Evolutionary conservation across 2,329 filamentous ascomycete genomes (phyloP).

Genomic region (Aspergillus persii): DNA sequence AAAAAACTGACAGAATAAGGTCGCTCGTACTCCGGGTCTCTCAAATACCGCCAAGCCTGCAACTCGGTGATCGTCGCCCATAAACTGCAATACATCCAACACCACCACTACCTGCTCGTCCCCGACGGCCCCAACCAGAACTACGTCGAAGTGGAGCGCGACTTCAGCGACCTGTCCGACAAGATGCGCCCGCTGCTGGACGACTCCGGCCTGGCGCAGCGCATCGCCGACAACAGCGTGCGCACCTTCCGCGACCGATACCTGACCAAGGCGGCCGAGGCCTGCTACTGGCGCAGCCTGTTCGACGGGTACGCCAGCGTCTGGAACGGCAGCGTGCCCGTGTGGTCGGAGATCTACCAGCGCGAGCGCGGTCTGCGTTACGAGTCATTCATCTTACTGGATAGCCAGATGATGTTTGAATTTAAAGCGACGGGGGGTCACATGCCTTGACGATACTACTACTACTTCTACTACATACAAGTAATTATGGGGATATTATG

Average conservation of each 20-base stretch:
- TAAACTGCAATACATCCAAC: conserved; percentile 47
- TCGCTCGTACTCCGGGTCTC: conserved; percentile 47
- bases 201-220: conserved; percentile 37
- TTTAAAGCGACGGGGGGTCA: conserved; percentile 9
- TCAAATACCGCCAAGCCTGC: conserved; percentile 52
- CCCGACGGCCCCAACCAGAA: conserved; percentile 45
- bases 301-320: conserved; percentile 31
- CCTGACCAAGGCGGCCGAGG: conserved; percentile 49
- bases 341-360: conserved; percentile 6
- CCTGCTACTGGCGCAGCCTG: conserved; percentile 51
- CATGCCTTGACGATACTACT: not conserved
- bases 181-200: conserved; percentile 36
- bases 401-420: conserved; percentile 25
- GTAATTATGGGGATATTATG: too few relatives aligned
- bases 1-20: conserved; percentile 17
- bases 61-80: conserved; percentile 47
- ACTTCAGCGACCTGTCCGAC: conserved; percentile 54
- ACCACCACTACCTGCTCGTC: conserved; percentile 46
- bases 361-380: conserved; percentile 24
- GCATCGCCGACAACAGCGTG: conserved; percentile 48
- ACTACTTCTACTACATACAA: too few relatives aligned
- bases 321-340: conserved; percentile 17
- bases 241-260: conserved; percentile 49
- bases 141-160: conserved; percentile 45
- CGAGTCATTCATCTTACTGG: conserved; percentile 30